Evolutionary conservation across 2,329 filamentous ascomycete genomes (phyloP), one percentile per base, ranked within the genome.

Genomic region (Colletotrichum tropicicola): DNA sequence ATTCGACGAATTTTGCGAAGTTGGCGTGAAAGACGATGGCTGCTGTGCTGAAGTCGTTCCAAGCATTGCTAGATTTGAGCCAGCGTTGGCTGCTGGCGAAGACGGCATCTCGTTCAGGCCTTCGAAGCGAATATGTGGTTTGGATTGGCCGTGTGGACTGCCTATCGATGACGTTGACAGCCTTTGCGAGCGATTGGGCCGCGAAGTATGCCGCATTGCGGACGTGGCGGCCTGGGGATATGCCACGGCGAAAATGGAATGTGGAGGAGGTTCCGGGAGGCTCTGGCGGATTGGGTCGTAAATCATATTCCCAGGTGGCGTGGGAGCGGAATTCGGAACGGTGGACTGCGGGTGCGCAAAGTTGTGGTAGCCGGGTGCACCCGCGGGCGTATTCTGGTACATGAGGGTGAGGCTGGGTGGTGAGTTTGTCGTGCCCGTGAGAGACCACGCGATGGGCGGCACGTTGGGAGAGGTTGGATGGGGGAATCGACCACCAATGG

Each of bases 391-490:
- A 70, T 86, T 89, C 65, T 92, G 89, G 73, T 93, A 97, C 73
- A 97, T 87, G 59, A 95, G 85, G 1, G 93, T 94, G 5, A 97
- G 80, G 72, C 92, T 96, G 0, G 93, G 93, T 68, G 92, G 91
- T 4, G 92, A 96, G 72, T 97, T 93, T 58, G 92, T 94, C 2
- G 91, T 95, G 13, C 93, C 93, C 0, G 93, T 93, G n/a, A 97
- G 79, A 7, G 92, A 94, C 91, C 92, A 97, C 1, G 92, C 93
- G 63, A 97, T 92, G 1, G 81, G 82, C 8, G 81, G 79, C 39
- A 80, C 79, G 53, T 82, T 84, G 1, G 86, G 86, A 0, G 85
- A 86, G 0, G 81, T 73, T 1, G 82, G 79, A 10, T 76, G 77
- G 3, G 81, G 76, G 21, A 87, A 80, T 4, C 79, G 79, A 19